Evolutionary conservation across 2,329 filamentous ascomycete genomes (phyloP).

Genomic region (Balansia obtecta): DNA sequence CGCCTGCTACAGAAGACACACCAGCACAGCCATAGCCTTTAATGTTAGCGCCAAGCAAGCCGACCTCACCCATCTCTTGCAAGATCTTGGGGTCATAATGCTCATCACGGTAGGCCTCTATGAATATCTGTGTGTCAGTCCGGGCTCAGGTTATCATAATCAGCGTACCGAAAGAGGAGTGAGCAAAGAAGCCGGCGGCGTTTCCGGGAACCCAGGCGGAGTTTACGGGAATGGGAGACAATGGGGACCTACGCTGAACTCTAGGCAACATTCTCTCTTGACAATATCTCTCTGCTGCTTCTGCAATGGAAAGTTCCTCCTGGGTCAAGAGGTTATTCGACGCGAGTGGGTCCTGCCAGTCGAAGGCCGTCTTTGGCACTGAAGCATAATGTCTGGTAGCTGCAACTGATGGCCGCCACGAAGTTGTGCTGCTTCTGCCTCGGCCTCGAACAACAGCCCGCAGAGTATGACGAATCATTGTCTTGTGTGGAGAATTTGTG

Average conservation of each 20-base stretch:
- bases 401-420: constrained; percentile 15
- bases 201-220: background rate
- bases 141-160: background rate
- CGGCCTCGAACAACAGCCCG: constrained; percentile 16
- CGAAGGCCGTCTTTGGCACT: constrained; percentile 39
- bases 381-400: constrained; percentile 24
- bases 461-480: constrained; percentile 20
- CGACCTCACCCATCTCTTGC: constrained; percentile 83
- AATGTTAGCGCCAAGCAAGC: constrained; percentile 77
- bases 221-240: background rate
- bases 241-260: constrained; percentile 58
- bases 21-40: constrained; percentile 82
- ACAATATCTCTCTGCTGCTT: constrained; percentile 87
- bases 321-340: constrained; percentile 69
- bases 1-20: constrained; percentile 76
- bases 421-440: constrained; percentile 8
- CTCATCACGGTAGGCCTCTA: constrained; percentile 76
- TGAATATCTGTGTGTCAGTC: constrained; percentile 4
- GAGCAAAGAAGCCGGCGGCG: too few species aligned
- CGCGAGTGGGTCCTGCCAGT: constrained; percentile 84
- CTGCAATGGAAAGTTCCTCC: constrained; percentile 79
- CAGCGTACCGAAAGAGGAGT: too few species aligned
- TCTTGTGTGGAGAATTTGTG: background rate
- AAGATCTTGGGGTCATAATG: constrained; percentile 77
- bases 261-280: constrained; percentile 79